phyloP scores from a whole-genome alignment of 2,329 filamentous ascomycete genomes.

The Aspergillus ustus region DNA sequence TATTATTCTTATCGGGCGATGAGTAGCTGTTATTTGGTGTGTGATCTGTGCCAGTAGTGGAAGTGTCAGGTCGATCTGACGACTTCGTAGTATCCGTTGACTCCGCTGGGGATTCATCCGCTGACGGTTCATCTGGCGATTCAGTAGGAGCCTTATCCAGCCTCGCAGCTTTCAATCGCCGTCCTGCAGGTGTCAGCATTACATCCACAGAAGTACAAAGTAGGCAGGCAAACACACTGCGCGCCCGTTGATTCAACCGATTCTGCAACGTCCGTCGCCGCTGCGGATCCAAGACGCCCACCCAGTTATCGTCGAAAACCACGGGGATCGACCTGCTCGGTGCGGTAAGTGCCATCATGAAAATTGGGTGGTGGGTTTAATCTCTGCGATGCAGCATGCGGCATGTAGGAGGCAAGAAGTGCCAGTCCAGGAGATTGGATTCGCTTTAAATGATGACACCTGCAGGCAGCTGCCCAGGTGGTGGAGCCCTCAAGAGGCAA shows the following conservation, averaged over 20 bases:
- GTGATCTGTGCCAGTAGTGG: no score
- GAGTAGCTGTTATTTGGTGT: no score
- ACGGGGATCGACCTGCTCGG: not conserved
- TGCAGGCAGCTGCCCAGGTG: no score
- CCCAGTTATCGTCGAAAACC: not conserved
- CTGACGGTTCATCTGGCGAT: no score
- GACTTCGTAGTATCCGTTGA: no score
- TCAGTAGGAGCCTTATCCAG: no score
- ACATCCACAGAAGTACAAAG: not conserved
- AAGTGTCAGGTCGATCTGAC: no score
- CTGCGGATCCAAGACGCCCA: constrained; percentile 19
- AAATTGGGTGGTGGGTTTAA: no score
- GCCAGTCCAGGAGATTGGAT: no score
- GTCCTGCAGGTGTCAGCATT: not conserved
- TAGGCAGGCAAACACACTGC: constrained; percentile 17
- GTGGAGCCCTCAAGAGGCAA: not conserved
- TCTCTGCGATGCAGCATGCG: no score
- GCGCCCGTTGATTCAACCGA: constrained; percentile 27
- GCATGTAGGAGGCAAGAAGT: not conserved
- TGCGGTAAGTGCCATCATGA: not conserved
- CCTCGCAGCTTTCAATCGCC: not conserved
- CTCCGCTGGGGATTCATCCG: no score
- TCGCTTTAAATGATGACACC: constrained; percentile 7
- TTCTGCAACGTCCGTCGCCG: constrained; percentile 26
- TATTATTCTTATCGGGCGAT: no score